Base-by-base conservation (phyloP, 2,329 filamentous ascomycete species). In the Stagonosporopsis rhizophila region DNA sequence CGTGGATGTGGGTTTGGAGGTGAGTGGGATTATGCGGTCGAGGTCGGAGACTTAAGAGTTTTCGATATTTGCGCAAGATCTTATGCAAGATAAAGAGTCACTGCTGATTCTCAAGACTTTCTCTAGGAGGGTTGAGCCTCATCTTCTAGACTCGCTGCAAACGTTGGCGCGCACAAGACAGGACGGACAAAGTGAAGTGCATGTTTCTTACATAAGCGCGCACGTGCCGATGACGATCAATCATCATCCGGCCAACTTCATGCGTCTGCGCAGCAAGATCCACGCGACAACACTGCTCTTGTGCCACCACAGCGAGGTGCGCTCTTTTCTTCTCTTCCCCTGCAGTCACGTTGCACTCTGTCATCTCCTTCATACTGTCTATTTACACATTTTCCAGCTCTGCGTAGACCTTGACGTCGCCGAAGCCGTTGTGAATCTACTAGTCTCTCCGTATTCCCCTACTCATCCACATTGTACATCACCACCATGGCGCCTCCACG, bases 401-500 rank as follows among this genome's bases (percentile, higher is more conserved):
- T 7, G 25, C 30, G 9, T 11, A 45, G 14, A 27, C n/a, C 34
- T 34, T 19, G 44, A 41, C 37, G 41, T 41, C 52, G 35, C 41
- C 17, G 4, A 12, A 46, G 41, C 46, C 40, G 37, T 44, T 30
- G 28, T n/a, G n/a, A n/a, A 40, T n/a, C 42, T 28, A 34, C 56
- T 32, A 40, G 44, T 22, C 9, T 50, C 39, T 32, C 49, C 19
- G 28, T 39, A 27, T n/a, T 34, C 27, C 44, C 38, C 35, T 40
- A 57, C 52, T 56, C 8, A 45, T 55, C 45, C 40, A 35, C 55
- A 20, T 40, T 20, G 40, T 59, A 57, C 53, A 56, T 60, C 57
- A 54, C 35, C 58, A 62, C 45, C 54, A 75, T 75, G 73, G 61
- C 66, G n/a, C 61, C 67, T 27, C 60, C 62, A 58, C 65, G 61